These are phyloP conservation scores for Verticillium dahliae DNA, from an alignment of 2,329 filamentous ascomycete species.

Conservation along the genomic window DNA sequence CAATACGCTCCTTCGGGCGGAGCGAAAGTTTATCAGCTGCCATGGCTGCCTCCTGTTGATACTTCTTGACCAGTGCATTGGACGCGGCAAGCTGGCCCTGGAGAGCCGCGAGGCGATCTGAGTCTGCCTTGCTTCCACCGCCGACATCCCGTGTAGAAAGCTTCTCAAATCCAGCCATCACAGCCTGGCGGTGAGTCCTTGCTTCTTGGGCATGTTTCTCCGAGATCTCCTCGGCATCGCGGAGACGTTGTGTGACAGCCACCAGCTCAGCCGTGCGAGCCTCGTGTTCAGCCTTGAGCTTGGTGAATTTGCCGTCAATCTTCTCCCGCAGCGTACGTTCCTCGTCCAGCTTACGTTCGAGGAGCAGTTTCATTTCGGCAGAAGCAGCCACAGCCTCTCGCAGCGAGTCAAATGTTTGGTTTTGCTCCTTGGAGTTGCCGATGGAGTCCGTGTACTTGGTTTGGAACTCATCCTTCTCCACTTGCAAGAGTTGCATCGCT, in stretches of 20 bases:
- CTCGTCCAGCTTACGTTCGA: constrained; percentile 78
- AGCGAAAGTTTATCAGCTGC: constrained; percentile 81
- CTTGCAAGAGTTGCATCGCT: constrained; percentile 64
- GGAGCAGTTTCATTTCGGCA: constrained; percentile 63
- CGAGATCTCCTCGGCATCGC: constrained; percentile 80
- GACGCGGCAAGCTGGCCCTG: constrained; percentile 75
- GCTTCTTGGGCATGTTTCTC: constrained; percentile 86
- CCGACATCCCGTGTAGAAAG: constrained; percentile 50
- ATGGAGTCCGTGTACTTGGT: constrained; percentile 61
- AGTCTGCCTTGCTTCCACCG: constrained; percentile 39
- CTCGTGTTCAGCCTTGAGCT: constrained; percentile 79
- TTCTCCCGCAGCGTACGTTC: constrained; percentile 70
- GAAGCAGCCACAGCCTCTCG: constrained; percentile 74
- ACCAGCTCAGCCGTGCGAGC: constrained; percentile 72
- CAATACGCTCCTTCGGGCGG: constrained; percentile 94
- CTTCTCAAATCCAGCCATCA: constrained; percentile 77
- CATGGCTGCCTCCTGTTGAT: constrained; percentile 79
- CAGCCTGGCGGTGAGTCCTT: constrained; percentile 72
- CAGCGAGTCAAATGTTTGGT: constrained; percentile 65
- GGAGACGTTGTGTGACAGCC: constrained; percentile 63
- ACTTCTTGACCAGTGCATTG: constrained; percentile 75
- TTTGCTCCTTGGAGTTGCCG: constrained; percentile 62
- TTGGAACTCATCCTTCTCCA: constrained; percentile 79
- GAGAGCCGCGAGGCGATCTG: constrained; percentile 65
- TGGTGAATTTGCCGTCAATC: constrained; percentile 69